A percentile compares a stretch with the other conserved stretches of the same genome.
Evolutionary conservation across 169 alveolate genomes (phyloP).

Genomic region (Babesia bovis): DNA sequence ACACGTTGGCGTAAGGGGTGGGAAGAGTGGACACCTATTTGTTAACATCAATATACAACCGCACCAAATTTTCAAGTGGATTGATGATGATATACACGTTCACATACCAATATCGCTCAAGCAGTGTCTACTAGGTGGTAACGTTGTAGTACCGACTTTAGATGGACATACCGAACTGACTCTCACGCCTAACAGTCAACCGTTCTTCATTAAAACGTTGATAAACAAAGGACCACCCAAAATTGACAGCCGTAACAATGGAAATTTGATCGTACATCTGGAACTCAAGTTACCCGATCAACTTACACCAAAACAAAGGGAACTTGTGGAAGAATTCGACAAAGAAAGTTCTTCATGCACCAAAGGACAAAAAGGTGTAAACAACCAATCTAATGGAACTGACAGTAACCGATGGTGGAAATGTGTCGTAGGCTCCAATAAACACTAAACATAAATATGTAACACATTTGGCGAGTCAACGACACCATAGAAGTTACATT

Average conservation of each 20-base stretch:
- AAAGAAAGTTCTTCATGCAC: conserved; percentile 16
- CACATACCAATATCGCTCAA: conserved; percentile 82
- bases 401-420: conserved; percentile 50
- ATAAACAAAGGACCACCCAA: conserved; percentile 85
- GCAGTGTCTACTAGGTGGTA: conserved; percentile 85
- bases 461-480: background rate
- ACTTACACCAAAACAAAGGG: conserved; percentile 71
- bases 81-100: conserved; percentile 87
- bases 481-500: background rate
- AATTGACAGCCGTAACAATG: conserved; percentile 76
- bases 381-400: background rate
- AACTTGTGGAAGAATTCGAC: conserved; percentile 75
- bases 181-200: conserved; percentile 80
- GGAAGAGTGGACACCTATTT: conserved; percentile 84
- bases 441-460: background rate
- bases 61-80: conserved; percentile 82
- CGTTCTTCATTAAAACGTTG: conserved; percentile 74
- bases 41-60: conserved; percentile 83
- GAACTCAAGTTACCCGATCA: conserved; percentile 71
- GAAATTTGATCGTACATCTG: conserved; percentile 81
- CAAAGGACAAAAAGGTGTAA: background rate
- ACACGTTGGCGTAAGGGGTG: conserved; percentile 83
- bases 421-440: conserved; percentile 46
- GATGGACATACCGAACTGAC: conserved; percentile 75
- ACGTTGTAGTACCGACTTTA: conserved; percentile 78